A percentile compares a stretch with the other conserved stretches of the same genome.
Conservation (phyloP, 169 alveolate genomes). For the Plasmodium sp. region DNA sequence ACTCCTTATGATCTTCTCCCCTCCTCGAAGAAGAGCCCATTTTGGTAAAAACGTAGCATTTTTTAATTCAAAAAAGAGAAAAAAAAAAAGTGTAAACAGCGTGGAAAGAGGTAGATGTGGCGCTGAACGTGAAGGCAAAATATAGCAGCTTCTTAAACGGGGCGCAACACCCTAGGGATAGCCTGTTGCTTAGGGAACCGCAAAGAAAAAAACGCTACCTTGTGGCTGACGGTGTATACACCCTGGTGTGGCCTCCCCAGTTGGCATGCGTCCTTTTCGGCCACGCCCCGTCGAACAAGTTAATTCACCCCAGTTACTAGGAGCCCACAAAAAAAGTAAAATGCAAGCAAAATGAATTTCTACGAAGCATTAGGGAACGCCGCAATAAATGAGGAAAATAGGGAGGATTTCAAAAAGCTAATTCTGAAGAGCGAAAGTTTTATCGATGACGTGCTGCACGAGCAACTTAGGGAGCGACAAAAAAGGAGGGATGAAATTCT, state of each 20-base stretch:
- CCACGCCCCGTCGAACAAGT: neutral
- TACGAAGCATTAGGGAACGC: conserved; percentile 64
- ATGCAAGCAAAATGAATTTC: conserved; percentile 39
- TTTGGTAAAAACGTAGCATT: neutral
- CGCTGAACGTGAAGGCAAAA: neutral
- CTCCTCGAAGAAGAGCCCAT: neutral
- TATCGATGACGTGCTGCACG: conserved; percentile 69
- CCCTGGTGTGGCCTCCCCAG: neutral
- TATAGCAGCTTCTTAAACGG: neutral
- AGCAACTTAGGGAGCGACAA: conserved; percentile 58
- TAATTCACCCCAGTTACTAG: neutral
- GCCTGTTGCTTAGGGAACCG: neutral
- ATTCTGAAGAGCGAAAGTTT: conserved; percentile 70
- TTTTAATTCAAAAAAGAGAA: neutral
- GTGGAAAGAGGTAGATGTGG: neutral
- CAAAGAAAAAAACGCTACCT: neutral
- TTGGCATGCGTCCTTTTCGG: neutral
- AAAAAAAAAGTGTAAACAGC: neutral
- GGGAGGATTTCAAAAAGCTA: conserved; percentile 44
- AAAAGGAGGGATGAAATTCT: conserved; percentile 71
- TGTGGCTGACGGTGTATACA: neutral
- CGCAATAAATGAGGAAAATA: conserved; percentile 44
- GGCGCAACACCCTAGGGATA: neutral
- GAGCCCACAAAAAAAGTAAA: neutral
- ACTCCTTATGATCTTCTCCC: neutral